Base-by-base conservation (phyloP, 257 asterid species). In the Scutellaria minor region DNA sequence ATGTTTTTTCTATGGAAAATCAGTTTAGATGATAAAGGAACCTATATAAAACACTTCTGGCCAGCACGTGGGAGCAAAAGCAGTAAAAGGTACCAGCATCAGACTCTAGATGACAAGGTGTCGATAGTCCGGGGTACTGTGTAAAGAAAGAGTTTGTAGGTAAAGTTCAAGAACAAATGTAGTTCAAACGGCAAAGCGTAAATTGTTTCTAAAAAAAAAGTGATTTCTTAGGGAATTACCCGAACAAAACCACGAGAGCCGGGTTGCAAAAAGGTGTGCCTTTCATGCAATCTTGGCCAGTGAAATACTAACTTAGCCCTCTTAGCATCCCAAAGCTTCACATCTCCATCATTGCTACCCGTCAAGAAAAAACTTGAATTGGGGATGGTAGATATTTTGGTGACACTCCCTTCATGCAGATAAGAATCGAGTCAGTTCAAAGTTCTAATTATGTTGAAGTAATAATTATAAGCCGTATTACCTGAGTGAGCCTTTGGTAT, bases 401-500 rank as follows among this genome's bases (percentile, higher is more conserved):
- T 87, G 77, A 95, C 87, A 58, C 96, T 83, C 88, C 92, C 99
- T 94, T 78, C 76, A 85, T 53, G 66, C 61, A 78, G 52, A 78
- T 64, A 44, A 46, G 47, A 59, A 22, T 55, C 20, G 57, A 56
- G 78, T 82, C 55, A 83, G 82, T 57, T 80, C 13, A 57, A 48
- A 14, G 66, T 68, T 77, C 22, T 20, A n/a, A 48, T 51, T 47
- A 46, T 47, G 55, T 31, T 40, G 35, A 66, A 70, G 73, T 66
- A 40, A 59, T 66, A 40, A 59, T 4, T 13, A 51, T 13, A 61
- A 39, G 81, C 50, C 48, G 62, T 69, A 61, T 64, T 86, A 91
- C 99, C 99, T 78, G 98, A 80, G 86, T 95, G 99, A 80, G 99
- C 99, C 84, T 92, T 95, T 35, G 98, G 99, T 72, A 95, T 95